Percentiles rank a stretch among this genome's conserved stretches.
Conservation (phyloP, 108 stramenopile genomes). For the Cyclotella atomus region DNA sequence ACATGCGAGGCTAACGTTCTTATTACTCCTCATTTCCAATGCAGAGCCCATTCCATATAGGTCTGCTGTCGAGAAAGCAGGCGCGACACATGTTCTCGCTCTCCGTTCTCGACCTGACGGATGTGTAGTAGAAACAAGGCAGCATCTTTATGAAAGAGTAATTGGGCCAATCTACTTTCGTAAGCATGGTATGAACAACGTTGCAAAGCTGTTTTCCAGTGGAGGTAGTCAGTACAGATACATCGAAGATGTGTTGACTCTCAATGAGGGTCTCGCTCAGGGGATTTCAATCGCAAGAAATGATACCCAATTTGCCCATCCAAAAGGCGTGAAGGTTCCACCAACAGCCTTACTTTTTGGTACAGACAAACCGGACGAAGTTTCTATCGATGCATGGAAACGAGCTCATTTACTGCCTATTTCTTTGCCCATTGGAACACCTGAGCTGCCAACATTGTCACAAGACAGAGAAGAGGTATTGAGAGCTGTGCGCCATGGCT, state of each 20-base stretch:
- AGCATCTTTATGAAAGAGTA: constrained; percentile 52
- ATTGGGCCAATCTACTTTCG: constrained; percentile 58
- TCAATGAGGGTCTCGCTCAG: constrained; percentile 48
- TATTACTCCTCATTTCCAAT: neutral
- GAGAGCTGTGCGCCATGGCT: constrained; percentile 49
- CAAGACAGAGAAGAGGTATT: constrained; percentile 58
- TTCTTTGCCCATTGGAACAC: constrained; percentile 35
- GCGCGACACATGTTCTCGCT: constrained; percentile 54
- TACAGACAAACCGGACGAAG: constrained; percentile 12
- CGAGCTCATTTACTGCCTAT: constrained; percentile 52
- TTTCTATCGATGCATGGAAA: constrained; percentile 33
- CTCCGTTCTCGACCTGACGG: constrained; percentile 56
- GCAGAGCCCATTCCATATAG: constrained; percentile 55
- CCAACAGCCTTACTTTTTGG: constrained; percentile 53
- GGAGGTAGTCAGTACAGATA: constrained; percentile 58
- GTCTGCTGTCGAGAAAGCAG: constrained; percentile 53
- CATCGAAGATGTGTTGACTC: constrained; percentile 55
- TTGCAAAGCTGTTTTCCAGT: constrained; percentile 43
- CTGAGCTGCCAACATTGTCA: constrained; percentile 50
- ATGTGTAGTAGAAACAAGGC: constrained; percentile 50
- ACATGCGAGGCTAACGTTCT: no score
- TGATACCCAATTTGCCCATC: neutral
- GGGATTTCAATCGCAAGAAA: constrained; percentile 36
- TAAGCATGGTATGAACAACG: constrained; percentile 44
- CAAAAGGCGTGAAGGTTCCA: constrained; percentile 47